A percentile compares a stretch with the other conserved stretches of the same genome.
phyloP scores from a whole-genome alignment of 805 yeast genomes.

The Schizosaccharomyces osmophilus region DNA sequence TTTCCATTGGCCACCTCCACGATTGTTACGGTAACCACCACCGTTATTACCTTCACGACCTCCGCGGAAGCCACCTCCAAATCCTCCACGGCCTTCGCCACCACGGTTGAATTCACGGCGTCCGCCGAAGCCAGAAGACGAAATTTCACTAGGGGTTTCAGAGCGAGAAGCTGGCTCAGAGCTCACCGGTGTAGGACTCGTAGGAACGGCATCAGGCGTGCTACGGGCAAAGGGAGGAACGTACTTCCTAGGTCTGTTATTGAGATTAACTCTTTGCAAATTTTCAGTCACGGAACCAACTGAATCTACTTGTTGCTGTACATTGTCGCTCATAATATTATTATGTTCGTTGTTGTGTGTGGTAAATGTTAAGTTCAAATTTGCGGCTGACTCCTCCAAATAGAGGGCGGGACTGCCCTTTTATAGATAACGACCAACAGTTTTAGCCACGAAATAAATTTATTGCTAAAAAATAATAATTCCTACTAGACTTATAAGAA shows the following conservation, averaged over 20 bases:
- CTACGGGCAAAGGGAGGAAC: conserved; percentile 3
- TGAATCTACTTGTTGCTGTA: conserved; percentile 2
- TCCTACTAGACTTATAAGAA: no score
- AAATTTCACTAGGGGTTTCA: background rate
- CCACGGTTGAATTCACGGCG: conserved; percentile 4
- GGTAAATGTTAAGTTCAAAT: background rate
- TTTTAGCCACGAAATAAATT: background rate
- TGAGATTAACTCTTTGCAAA: background rate
- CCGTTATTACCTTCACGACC: conserved; percentile 12
- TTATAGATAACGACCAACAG: background rate
- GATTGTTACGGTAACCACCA: conserved; percentile 12
- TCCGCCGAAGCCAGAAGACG: background rate
- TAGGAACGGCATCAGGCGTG: conserved; percentile 5
- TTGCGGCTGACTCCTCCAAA: background rate
- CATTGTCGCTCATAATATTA: conserved; percentile 1
- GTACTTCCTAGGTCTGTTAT: background rate
- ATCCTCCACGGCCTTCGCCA: conserved; percentile 8
- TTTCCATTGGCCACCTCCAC: conserved; percentile 39
- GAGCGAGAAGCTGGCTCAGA: background rate
- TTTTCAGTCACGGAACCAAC: conserved; percentile 1
- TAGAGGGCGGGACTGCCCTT: background rate
- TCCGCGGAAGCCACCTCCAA: conserved; percentile 7
- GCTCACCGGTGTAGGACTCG: conserved; percentile 4
- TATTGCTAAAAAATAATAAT: background rate
- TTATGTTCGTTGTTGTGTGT: background rate